Conservation (phyloP, 148 eudicot genomes). For the Camellia granthamiana region DNA sequence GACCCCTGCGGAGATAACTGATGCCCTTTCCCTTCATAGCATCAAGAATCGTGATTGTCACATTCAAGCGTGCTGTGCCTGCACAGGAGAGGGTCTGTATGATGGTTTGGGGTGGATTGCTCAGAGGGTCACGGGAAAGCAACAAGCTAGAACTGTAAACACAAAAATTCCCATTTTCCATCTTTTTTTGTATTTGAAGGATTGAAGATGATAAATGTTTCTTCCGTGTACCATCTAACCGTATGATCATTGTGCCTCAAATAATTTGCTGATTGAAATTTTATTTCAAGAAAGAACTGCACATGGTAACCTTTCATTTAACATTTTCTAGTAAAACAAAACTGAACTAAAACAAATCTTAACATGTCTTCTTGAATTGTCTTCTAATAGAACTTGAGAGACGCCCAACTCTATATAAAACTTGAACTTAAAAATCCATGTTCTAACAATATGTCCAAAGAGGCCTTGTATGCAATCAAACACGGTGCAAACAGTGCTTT, state of each 20-base stretch:
- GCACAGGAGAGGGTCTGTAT: slow-evolving; percentile 90
- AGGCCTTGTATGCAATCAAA: no score
- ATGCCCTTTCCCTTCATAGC: slow-evolving; percentile 89
- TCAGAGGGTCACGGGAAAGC: slow-evolving; percentile 75
- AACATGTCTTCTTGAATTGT: neutral
- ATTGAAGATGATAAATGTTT: neutral
- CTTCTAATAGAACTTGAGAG: no score
- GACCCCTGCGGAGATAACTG: slow-evolving; percentile 91
- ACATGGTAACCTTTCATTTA: neutral
- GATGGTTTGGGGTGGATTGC: slow-evolving; percentile 99
- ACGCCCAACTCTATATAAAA: no score
- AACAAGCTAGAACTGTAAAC: slow-evolving; percentile 40
- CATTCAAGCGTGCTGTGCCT: slow-evolving; percentile 87
- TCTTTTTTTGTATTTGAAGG: slow-evolving; percentile 6
- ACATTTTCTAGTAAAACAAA: no score
- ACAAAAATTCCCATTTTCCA: neutral
- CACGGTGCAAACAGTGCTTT: neutral
- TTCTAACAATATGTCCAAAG: neutral
- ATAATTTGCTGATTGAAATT: neutral
- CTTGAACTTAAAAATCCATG: no score
- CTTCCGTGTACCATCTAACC: slow-evolving; percentile 13
- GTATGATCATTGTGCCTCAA: neutral
- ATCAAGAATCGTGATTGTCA: slow-evolving; percentile 96
- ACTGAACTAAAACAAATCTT: neutral
- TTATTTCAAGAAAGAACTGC: neutral